phyloP scores from a whole-genome alignment of 2,329 filamentous ascomycete species.

The Lachnellula hyalina region DNA sequence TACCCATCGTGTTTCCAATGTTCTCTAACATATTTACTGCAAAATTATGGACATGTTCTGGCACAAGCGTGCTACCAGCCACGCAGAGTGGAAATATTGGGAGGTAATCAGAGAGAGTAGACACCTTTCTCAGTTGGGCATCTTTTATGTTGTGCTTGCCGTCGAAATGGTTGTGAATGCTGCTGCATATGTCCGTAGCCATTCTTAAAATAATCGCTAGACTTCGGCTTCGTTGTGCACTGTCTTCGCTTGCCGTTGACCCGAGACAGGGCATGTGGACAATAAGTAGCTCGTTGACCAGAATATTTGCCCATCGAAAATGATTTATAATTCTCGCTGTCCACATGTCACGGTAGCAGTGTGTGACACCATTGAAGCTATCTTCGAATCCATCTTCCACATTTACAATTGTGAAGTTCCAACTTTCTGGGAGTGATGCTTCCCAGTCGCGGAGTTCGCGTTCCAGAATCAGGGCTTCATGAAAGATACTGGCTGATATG shows the following conservation, averaged over 20 bases:
- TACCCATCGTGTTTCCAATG: slow-evolving; percentile 20
- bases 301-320: slow-evolving; percentile 22
- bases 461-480: slow-evolving; percentile 13
- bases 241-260: slow-evolving; percentile 5
- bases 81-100: slow-evolving; percentile 20
- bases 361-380: slow-evolving; percentile 13
- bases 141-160: not conserved
- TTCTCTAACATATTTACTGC: slow-evolving; percentile 14
- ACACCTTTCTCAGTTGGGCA: not conserved
- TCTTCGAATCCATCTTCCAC: not conserved
- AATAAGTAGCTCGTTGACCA: slow-evolving; percentile 21
- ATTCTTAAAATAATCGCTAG: slow-evolving; percentile 15
- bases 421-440: slow-evolving; percentile 15
- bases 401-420: slow-evolving; percentile 6
- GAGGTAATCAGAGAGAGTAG: slow-evolving; percentile 18
- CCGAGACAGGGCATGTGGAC: slow-evolving; percentile 9
- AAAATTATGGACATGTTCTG: slow-evolving; percentile 19
- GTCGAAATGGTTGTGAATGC: slow-evolving; percentile 15
- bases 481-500: slow-evolving; percentile 6
- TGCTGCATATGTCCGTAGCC: slow-evolving; percentile 21
- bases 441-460: slow-evolving; percentile 18
- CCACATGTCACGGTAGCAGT: slow-evolving; percentile 23
- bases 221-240: slow-evolving; percentile 9
- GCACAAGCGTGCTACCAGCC: slow-evolving; percentile 18
- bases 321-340: slow-evolving; percentile 21